These are phyloP conservation scores for Bruguiera parviflora DNA, from an alignment of 345 rosid genomes.

Conservation along the genomic window DNA sequence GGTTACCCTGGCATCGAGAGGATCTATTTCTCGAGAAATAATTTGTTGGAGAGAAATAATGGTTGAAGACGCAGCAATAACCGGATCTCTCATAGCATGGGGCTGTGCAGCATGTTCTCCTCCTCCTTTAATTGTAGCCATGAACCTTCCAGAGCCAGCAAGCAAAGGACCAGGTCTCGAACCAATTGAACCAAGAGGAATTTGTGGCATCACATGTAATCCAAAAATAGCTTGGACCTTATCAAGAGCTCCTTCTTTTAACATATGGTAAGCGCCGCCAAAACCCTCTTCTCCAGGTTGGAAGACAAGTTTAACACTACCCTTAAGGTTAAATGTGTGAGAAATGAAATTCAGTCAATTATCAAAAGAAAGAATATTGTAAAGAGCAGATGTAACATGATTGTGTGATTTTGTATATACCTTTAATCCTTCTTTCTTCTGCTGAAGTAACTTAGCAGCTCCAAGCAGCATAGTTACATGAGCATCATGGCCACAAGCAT, in stretches of 20 bases:
- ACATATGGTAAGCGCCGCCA: slow-evolving; percentile 55
- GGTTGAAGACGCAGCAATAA: slow-evolving; percentile 41
- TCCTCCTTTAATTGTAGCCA: slow-evolving; percentile 36
- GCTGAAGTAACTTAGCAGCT: slow-evolving; percentile 47
- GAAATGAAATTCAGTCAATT: not conserved
- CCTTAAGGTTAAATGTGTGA: slow-evolving; percentile 20
- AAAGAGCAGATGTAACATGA: not conserved
- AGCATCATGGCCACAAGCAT: slow-evolving; percentile 61
- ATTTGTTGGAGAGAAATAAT: slow-evolving; percentile 54
- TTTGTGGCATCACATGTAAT: slow-evolving; percentile 37
- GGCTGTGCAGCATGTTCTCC: slow-evolving; percentile 54
- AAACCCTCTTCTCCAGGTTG: slow-evolving; percentile 60
- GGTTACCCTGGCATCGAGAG: slow-evolving; percentile 42
- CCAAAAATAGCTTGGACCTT: slow-evolving; percentile 44
- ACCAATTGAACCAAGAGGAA: slow-evolving; percentile 39
- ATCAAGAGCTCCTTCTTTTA: slow-evolving; percentile 49
- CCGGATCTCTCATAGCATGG: slow-evolving; percentile 41
- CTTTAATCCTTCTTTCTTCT: slow-evolving; percentile 29
- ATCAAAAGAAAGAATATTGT: not conserved
- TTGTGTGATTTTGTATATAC: slow-evolving; percentile 18
- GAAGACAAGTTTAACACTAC: slow-evolving; percentile 54
- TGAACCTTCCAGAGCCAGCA: slow-evolving; percentile 44
- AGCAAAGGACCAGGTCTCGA: slow-evolving; percentile 56
- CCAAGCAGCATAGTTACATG: slow-evolving; percentile 52
- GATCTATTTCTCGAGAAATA: slow-evolving; percentile 56